Evolutionary conservation across 306 rosid species (phyloP), one percentile per base, ranked within the genome.

Genomic region (Vicia villosa): DNA sequence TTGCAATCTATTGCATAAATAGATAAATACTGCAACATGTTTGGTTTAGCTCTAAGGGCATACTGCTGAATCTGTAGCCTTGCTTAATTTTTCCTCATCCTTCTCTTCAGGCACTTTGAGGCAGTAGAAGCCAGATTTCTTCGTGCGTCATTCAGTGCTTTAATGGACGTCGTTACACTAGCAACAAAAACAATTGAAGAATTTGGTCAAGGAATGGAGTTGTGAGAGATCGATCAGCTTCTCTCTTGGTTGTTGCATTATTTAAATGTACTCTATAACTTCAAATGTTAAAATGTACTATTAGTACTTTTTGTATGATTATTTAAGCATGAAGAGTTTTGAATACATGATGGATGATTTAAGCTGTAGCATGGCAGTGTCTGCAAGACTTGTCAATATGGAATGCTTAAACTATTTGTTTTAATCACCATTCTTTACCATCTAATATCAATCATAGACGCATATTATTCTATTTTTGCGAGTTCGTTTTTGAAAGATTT

Each of bases 41-140:
- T 74, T 74, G 42, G 68, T 21, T 74, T 37, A 51, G 51, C 42
- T 66, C 60, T 19, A 13, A 50, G 42, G 51, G 10, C 66, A 36
- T 4, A 20, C 6, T 11, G 21, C 11, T 42, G 65, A 49, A 28
- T 1, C 6, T 61, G 16, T 50, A 42, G 20, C 63, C 11, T 66
- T 47, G 28, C 17, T 30, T 19, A 52, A 21, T 66, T 16, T 66
- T 5, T 4, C 19, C 47, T 26, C 67, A n/a, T 43, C 21, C 28
- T n/a, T 28, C 24, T 10, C 59, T 75, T 61, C 85, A 95, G 96
- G 82, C 95, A 87, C 77, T 89, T 95, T 43, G 96, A 86, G 84
- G 99, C 99, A 42, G 86, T 69, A 60, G 96, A 95, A 74, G 92
- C 99, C 10, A 91, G 99, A 78, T 91, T 89, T 91, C 97, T 89